Evolutionary conservation across 352 stramenopile genomes (phyloP).

Genomic region (Pythium folliculosum): DNA sequence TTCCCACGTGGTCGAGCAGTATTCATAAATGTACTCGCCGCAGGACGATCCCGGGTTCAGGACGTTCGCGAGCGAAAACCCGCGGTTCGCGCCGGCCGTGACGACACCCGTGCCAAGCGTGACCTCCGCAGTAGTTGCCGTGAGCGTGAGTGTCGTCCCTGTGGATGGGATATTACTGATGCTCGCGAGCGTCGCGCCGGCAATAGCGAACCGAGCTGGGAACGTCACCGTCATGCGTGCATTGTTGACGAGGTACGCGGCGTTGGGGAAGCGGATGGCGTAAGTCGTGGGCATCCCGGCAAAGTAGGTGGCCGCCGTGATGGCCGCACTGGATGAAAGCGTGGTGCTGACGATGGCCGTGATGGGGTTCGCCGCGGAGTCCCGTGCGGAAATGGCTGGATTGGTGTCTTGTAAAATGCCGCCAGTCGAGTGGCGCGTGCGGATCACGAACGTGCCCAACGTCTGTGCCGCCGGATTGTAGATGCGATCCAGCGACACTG

Average conservation of each 20-base stretch:
- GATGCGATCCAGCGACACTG: conserved; percentile 47
- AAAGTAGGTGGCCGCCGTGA: conserved; percentile 47
- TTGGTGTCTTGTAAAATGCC: conserved; percentile 45
- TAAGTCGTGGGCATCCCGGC: conserved; percentile 46
- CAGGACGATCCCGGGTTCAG: conserved; percentile 62
- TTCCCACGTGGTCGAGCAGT: conserved; percentile 46
- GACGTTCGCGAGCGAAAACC: conserved; percentile 47
- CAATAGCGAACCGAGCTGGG: conserved; percentile 43
- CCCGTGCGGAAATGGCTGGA: conserved; percentile 9
- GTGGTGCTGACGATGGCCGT: conserved; percentile 32
- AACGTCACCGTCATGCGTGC: conserved; percentile 49
- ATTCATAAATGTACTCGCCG: conserved; percentile 56
- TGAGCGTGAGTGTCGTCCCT: conserved; percentile 32
- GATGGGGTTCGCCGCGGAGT: background rate
- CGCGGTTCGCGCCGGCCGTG: conserved; percentile 34
- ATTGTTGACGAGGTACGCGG: conserved; percentile 40
- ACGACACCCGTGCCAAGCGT: conserved; percentile 40
- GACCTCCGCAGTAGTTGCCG: conserved; percentile 25
- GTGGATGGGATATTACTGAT: conserved; percentile 38
- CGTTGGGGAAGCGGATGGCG: conserved; percentile 46
- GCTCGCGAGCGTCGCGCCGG: conserved; percentile 23
- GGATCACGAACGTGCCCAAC: conserved; percentile 38
- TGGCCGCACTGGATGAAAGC: conserved; percentile 32
- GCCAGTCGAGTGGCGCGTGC: conserved; percentile 41
- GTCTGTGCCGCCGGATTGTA: conserved; percentile 53